Percentiles rank a stretch among this genome's conserved stretches.
Conservation (phyloP, 495 filamentous ascomycete species). For the Lasiosphaeris hirsuta region DNA sequence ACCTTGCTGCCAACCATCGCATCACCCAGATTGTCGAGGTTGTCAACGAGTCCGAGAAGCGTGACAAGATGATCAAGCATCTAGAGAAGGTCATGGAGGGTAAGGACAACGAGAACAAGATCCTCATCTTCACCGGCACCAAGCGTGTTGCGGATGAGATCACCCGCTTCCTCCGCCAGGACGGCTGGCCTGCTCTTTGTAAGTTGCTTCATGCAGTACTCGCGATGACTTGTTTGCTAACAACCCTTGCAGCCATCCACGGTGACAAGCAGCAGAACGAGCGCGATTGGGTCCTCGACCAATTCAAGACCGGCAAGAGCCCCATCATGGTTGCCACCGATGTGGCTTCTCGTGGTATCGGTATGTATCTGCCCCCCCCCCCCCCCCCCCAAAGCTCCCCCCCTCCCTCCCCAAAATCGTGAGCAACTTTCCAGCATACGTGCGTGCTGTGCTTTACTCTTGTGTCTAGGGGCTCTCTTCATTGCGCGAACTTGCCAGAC, state of each 20-base stretch:
- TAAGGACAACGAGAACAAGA: conserved; percentile 73
- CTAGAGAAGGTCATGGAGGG: conserved; percentile 97
- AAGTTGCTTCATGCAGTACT: conserved; percentile 38
- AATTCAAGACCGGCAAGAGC: conserved; percentile 96
- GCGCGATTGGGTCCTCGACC: conserved; percentile 98
- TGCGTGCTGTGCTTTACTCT: conserved; percentile 86
- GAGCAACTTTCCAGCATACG: conserved; percentile 65
- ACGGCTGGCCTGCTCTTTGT: conserved; percentile 98
- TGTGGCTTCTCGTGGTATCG: conserved; percentile 98
- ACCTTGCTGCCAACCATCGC: conserved; percentile 95
- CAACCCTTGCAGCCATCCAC: conserved; percentile 70
- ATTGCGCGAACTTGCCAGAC: conserved; percentile 82
- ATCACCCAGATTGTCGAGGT: conserved; percentile 98
- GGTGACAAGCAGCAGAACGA: conserved; percentile 99
- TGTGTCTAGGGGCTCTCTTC: conserved; percentile 72
- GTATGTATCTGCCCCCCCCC: conserved; percentile 73
- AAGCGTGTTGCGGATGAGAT: conserved; percentile 99
- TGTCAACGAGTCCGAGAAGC: conserved; percentile 93
- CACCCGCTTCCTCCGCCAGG: conserved; percentile 96
- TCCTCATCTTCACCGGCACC: conserved; percentile 93
- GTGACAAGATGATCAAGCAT: conserved; percentile 94
- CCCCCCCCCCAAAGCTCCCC: conserved; percentile 40
- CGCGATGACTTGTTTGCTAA: conserved; percentile 40
- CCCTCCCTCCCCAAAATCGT: conserved; percentile 29
- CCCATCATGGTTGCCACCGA: conserved; percentile 98